Percentiles rank a stretch among this genome's conserved stretches.
Evolutionary conservation across 2,329 filamentous ascomycete genomes (phyloP).

Genomic region (Dactylellina parvicollis): DNA sequence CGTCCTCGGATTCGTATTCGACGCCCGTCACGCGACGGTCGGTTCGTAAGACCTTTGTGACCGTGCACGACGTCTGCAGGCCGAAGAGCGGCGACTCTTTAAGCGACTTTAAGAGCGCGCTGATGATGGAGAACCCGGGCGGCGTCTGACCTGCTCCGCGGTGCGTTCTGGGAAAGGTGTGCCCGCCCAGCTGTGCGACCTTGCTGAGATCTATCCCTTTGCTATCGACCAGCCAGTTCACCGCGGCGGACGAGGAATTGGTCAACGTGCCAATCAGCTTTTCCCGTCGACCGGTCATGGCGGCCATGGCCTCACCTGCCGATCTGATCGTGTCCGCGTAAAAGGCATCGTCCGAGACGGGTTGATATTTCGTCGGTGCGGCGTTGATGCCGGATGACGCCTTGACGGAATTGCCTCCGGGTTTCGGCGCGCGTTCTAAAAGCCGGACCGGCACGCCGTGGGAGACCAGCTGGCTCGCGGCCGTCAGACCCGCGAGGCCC

Average conservation of each 20-base stretch:
- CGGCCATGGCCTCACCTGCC: constrained; percentile 62
- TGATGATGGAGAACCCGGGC: constrained; percentile 70
- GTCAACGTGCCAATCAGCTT: constrained; percentile 66
- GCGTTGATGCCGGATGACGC: constrained; percentile 75
- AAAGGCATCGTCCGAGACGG: constrained; percentile 63
- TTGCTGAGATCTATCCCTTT: constrained; percentile 69
- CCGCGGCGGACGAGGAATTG: constrained; percentile 64
- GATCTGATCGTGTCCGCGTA: constrained; percentile 69
- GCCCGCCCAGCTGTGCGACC: constrained; percentile 71
- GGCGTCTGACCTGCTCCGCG: constrained; percentile 68
- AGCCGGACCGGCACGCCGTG: constrained; percentile 68
- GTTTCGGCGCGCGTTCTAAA: constrained; percentile 70
- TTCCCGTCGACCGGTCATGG: constrained; percentile 59
- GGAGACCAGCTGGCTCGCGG: constrained; percentile 68
- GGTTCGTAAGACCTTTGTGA: constrained; percentile 65
- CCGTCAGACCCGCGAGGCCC: constrained; percentile 72
- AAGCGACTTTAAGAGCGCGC: constrained; percentile 66
- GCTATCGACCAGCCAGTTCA: constrained; percentile 69
- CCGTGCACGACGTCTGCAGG: constrained; percentile 67
- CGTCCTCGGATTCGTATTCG: constrained; percentile 63
- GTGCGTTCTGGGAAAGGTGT: constrained; percentile 69
- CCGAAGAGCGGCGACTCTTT: constrained; percentile 66
- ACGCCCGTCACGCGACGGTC: constrained; percentile 65
- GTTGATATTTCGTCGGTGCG: constrained; percentile 69
- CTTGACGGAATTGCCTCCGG: constrained; percentile 74